phyloP scores from a whole-genome alignment of 768 basidiomycete genomes.

The Sarcodon sp. region DNA sequence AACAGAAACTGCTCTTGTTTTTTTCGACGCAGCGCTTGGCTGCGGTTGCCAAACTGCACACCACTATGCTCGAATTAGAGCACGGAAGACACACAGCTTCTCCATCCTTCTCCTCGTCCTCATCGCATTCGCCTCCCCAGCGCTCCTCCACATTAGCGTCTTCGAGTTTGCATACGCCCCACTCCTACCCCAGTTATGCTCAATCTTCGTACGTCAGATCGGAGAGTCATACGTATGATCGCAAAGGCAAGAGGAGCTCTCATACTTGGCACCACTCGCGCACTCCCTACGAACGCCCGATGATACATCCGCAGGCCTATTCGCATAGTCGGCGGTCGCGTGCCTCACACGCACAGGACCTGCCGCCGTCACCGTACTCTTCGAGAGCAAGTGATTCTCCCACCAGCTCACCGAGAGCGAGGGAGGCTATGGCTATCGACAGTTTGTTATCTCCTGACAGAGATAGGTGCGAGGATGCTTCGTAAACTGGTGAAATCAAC shows the following conservation, averaged over 20 bases:
- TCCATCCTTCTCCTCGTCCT: slow-evolving; percentile 7
- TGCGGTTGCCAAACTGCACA: slow-evolving; percentile 55
- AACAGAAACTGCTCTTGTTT: slow-evolving; percentile 1
- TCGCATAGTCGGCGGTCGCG: slow-evolving; percentile 2
- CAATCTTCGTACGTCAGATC: slow-evolving; percentile 8
- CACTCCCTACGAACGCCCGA: slow-evolving; percentile 15
- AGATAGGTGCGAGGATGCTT: too few species aligned
- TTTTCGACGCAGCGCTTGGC: slow-evolving; percentile 45
- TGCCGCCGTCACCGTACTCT: slow-evolving; percentile 62
- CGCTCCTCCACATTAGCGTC: slow-evolving; percentile 3
- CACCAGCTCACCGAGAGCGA: slow-evolving; percentile 58
- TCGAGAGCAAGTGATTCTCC: slow-evolving; percentile 58
- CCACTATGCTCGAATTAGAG: slow-evolving; percentile 54
- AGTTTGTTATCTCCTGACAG: slow-evolving; percentile 40
- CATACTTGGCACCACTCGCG: slow-evolving; percentile 10
- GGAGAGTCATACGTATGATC: too few species aligned
- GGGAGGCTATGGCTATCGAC: slow-evolving; percentile 71
- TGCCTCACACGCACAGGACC: slow-evolving; percentile 27
- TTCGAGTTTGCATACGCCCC: slow-evolving; percentile 8
- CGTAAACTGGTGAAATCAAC: too few species aligned
- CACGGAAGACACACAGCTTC: slow-evolving; percentile 8
- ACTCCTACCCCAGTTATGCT: slow-evolving; percentile 14
- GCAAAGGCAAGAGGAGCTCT: too few species aligned
- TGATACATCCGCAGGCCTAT: slow-evolving; percentile 23
- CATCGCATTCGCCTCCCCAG: slow-evolving; percentile 1